A percentile compares a stretch with the other conserved stretches of the same genome.
Conservation (phyloP, 2,329 filamentous ascomycete genomes). For the Fusarium poae region DNA sequence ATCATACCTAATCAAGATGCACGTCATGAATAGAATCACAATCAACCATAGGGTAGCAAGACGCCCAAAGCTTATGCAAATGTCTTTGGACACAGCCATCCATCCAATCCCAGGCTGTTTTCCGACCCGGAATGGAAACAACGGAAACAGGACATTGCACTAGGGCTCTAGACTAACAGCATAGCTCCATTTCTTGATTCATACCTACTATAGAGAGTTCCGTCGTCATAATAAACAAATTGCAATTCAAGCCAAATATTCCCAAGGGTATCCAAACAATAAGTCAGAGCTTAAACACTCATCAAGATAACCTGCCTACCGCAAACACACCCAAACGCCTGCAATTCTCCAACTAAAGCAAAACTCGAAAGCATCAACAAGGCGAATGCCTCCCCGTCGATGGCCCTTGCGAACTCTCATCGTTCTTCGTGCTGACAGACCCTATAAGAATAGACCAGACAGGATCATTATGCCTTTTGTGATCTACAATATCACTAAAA, state of each 20-base stretch:
- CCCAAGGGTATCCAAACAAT: conserved; percentile 5
- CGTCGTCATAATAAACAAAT: background rate
- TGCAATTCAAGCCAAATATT: background rate
- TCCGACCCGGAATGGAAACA: conserved; percentile 21
- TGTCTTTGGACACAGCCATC: background rate
- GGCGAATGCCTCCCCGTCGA: conserved; percentile 3
- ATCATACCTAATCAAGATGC: background rate
- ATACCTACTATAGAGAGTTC: no score
- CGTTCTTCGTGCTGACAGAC: conserved; percentile 6
- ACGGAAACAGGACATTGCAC: background rate
- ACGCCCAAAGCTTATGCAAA: background rate
- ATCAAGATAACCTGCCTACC: background rate
- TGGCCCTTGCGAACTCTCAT: background rate
- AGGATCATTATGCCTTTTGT: conserved; percentile 4
- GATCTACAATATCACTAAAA: conserved; percentile 32
- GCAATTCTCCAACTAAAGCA: background rate
- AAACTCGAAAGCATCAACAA: background rate
- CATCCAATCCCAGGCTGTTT: conserved; percentile 20
- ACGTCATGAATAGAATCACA: background rate
- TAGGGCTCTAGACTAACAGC: conserved; percentile 13
- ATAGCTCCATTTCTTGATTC: conserved; percentile 9
- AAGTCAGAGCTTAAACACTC: background rate
- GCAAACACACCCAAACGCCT: background rate
- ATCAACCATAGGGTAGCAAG: conserved; percentile 7
- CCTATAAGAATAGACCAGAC: conserved; percentile 26